A percentile compares a stretch with the other conserved stretches of the same genome.
Conservation (phyloP, 2,329 filamentous ascomycete genomes). For the Sporothrix humicola region DNA sequence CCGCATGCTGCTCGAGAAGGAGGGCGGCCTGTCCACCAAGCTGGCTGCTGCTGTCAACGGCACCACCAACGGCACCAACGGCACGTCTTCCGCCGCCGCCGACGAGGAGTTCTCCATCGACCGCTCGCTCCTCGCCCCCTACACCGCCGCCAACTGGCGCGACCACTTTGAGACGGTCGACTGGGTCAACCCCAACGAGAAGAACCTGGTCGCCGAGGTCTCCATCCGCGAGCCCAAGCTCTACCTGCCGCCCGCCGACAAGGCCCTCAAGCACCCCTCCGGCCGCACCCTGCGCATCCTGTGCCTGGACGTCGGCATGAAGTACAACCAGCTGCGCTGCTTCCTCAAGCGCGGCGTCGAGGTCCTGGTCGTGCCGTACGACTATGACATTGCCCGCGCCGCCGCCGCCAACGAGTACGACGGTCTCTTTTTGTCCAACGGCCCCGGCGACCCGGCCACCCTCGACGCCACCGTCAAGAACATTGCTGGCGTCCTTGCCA, state of each 20-base stretch:
- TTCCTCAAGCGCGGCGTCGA: constrained; percentile 90
- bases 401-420: constrained; percentile 85
- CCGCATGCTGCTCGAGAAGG: constrained; percentile 78
- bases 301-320: constrained; percentile 95
- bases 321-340: constrained; percentile 97
- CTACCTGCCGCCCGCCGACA: constrained; percentile 75
- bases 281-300: constrained; percentile 86
- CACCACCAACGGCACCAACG: constrained; percentile 6
- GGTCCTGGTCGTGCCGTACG: constrained; percentile 93
- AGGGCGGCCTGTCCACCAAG: constrained; percentile 48
- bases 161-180: constrained; percentile 77
- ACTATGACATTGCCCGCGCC: constrained; percentile 83
- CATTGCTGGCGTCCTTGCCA: constrained; percentile 75
- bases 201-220: constrained; percentile 93
- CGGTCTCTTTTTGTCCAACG: constrained; percentile 97
- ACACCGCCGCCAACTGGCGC: constrained; percentile 51
- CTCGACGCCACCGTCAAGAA: constrained; percentile 80
- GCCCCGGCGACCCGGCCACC: constrained; percentile 90
- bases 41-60: constrained; percentile 42
- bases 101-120: constrained; percentile 1
- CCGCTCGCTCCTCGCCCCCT: constrained; percentile 44
- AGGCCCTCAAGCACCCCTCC: constrained; percentile 80
- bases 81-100: constrained; percentile 1
- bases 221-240: constrained; percentile 86
- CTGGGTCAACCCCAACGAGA: constrained; percentile 90